Conservation (phyloP, 2,329 filamentous ascomycete species). For the Macrophomina phaseolina region DNA sequence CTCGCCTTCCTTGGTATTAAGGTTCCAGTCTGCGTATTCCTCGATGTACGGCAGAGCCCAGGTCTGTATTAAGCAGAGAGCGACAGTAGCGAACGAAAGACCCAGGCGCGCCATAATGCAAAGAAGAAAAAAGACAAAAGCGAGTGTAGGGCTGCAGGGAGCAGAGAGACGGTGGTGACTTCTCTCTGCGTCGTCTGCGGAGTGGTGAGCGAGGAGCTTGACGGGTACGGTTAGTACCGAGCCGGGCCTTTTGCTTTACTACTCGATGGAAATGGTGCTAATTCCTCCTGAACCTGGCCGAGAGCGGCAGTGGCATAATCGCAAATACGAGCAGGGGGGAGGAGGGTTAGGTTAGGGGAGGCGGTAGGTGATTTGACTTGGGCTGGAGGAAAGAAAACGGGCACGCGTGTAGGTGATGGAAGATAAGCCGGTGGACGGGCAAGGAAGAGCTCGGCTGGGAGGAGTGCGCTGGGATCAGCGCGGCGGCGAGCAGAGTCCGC, state of each 20-base stretch:
- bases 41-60: constrained; percentile 52
- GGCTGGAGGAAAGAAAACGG: constrained; percentile 1
- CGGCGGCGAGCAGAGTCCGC: neutral
- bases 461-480: constrained; percentile 10
- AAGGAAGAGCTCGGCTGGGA: constrained; percentile 18
- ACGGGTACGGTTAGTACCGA: constrained; percentile 22
- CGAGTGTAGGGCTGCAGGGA: constrained; percentile 25
- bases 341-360: neutral
- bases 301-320: constrained; percentile 14
- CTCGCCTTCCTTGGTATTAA: constrained; percentile 66
- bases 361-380: neutral
- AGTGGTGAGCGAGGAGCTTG: neutral
- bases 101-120: constrained; percentile 24
- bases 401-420: neutral
- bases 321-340: constrained; percentile 23
- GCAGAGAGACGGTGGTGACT: constrained; percentile 14
- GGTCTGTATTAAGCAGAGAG: constrained; percentile 21
- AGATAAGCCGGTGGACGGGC: constrained; percentile 16
- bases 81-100: constrained; percentile 26
- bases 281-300: constrained; percentile 5
- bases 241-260: constrained; percentile 14
- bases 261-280: neutral
- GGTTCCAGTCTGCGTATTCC: constrained; percentile 60
- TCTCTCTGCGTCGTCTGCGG: neutral
- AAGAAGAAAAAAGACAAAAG: constrained; percentile 16